phyloP scores from a whole-genome alignment of 164 flowering plant genomes.

The Macadamia tetraphylla region DNA sequence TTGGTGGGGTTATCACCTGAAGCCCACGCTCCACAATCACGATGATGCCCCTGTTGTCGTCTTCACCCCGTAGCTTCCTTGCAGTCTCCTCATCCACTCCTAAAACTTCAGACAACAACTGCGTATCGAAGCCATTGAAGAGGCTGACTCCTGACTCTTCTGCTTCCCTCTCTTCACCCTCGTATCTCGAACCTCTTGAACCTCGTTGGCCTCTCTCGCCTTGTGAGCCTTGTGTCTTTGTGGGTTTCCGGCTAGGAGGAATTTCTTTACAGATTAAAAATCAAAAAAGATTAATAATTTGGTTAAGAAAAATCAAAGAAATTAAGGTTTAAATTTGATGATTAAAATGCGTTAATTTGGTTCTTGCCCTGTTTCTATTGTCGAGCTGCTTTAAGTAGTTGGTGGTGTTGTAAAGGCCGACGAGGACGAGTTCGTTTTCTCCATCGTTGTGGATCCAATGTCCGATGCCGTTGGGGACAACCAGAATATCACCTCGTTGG shows the following conservation, averaged over 20 bases:
- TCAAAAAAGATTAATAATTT: too few relatives aligned
- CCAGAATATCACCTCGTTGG: background rate
- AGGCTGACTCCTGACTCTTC: slow-evolving; percentile 27
- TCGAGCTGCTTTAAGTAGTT: background rate
- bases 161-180: background rate
- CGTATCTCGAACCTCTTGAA: background rate
- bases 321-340: too few relatives aligned
- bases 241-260: background rate
- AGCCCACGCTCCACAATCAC: slow-evolving; percentile 29
- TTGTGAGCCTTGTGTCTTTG: background rate
- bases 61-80: slow-evolving; percentile 22
- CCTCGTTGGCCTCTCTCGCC: background rate
- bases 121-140: slow-evolving; percentile 31
- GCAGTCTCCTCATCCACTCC: slow-evolving; percentile 24
- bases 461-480: background rate
- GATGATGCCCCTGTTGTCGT: slow-evolving; percentile 36
- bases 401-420: background rate
- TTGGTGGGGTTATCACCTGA: slow-evolving; percentile 21
- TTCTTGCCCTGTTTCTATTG: background rate
- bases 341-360: background rate
- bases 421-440: background rate
- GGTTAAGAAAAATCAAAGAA: too few relatives aligned
- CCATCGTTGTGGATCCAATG: background rate
- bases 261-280: background rate
- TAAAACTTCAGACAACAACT: slow-evolving; percentile 29